These are phyloP conservation scores for Toxicodendron radicans DNA, from an alignment of 345 rosid species.

Conservation along the genomic window DNA sequence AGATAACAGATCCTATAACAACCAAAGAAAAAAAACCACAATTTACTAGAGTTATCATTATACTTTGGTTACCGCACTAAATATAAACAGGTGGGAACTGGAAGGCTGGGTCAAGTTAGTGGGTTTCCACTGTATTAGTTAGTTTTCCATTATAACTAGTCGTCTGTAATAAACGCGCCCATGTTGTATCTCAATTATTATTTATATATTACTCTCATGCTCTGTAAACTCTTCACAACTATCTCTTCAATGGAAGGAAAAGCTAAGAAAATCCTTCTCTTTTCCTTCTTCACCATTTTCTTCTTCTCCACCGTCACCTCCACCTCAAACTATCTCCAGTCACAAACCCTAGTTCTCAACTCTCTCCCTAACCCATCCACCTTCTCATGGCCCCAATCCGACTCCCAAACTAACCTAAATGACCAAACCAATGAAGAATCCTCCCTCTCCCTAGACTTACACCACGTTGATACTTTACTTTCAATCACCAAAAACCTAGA, in stretches of 20 bases:
- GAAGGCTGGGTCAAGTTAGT: too few species aligned
- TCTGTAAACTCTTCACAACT: background rate
- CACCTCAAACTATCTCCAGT: conserved; percentile 27
- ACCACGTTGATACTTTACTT: conserved; percentile 71
- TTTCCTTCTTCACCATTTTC: conserved; percentile 33
- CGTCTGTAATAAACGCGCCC: too few species aligned
- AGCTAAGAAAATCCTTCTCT: conserved; percentile 26
- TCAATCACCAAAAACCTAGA: conserved; percentile 34
- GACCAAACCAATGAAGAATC: conserved; percentile 11
- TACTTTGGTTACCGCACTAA: background rate
- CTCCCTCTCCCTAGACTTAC: conserved; percentile 46
- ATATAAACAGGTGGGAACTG: too few species aligned
- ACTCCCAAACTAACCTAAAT: conserved; percentile 17
- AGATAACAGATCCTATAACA: too few species aligned
- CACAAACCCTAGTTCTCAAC: conserved; percentile 45
- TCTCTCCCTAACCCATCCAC: conserved; percentile 47
- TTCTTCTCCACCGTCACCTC: conserved; percentile 20
- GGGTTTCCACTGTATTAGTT: too few species aligned
- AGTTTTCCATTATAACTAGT: too few species aligned
- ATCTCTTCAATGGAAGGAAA: conserved; percentile 43
- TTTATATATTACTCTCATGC: conserved; percentile 25
- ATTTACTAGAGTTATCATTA: background rate
- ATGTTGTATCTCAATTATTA: background rate
- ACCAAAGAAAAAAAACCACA: too few species aligned
- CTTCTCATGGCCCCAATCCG: conserved; percentile 42